These are phyloP conservation scores for Cornus florida DNA, from an alignment of 148 eudicot species.

Conservation along the genomic window DNA sequence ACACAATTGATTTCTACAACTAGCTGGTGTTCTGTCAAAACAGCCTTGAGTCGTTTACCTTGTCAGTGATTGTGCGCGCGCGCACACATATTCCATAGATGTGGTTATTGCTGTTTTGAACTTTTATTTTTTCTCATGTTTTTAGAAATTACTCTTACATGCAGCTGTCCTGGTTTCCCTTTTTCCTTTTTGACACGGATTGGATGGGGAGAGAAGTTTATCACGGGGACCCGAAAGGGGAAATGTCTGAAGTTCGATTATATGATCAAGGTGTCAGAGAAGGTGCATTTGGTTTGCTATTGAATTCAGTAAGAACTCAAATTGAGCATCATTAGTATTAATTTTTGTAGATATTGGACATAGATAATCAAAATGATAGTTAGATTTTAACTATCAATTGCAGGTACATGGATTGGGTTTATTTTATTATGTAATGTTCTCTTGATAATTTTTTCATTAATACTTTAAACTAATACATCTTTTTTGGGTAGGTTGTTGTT, in stretches of 20 bases:
- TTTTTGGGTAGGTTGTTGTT: slow-evolving; percentile 69
- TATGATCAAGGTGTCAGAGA: slow-evolving; percentile 95
- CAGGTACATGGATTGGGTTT: not conserved
- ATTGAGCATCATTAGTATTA: slow-evolving; percentile 15
- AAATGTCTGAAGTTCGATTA: slow-evolving; percentile 46
- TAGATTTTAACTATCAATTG: not conserved
- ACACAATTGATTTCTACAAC: not conserved
- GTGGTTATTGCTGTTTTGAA: not conserved
- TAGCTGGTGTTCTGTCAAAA: not conserved
- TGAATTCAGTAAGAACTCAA: slow-evolving; percentile 93
- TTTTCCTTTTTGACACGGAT: slow-evolving; percentile 94
- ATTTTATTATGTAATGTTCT: not conserved
- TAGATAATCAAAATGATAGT: not conserved
- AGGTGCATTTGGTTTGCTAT: slow-evolving; percentile 99
- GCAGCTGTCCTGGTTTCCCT: slow-evolving; percentile 98
- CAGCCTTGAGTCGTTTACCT: not conserved
- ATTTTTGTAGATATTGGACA: slow-evolving; percentile 1
- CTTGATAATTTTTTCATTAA: not conserved
- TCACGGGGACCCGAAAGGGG: slow-evolving; percentile 81
- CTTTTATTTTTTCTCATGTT: not conserved
- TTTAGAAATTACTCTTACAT: slow-evolving; percentile 19
- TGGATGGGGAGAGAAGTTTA: slow-evolving; percentile 99
- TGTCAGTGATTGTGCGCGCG: not conserved
- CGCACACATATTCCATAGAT: not conserved
- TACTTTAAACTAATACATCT: not conserved